These are phyloP conservation scores for Flaveria linearis DNA, from an alignment of 129 eudicot species.

Conservation along the genomic window DNA sequence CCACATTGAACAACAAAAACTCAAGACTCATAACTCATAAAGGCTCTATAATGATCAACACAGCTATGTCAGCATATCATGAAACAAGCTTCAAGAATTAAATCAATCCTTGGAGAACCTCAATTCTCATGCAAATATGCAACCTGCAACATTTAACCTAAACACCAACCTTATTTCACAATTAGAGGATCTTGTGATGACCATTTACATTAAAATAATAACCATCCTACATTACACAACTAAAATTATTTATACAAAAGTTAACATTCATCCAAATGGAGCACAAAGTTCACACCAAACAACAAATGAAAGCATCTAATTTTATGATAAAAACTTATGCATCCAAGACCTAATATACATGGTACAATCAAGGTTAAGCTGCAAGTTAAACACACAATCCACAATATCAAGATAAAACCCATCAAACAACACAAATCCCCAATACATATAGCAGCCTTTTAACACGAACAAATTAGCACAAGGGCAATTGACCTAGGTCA, in stretches of 20 bases:
- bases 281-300: neutral
- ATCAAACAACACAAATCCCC: constrained; percentile 24
- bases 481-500: constrained; percentile 6
- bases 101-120: neutral
- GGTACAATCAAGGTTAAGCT: constrained; percentile 8
- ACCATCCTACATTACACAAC: too few relatives aligned
- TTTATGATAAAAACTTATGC: neutral
- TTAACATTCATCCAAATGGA: neutral
- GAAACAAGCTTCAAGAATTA: neutral
- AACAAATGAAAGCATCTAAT: neutral
- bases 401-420: neutral
- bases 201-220: neutral
- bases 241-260: too few relatives aligned
- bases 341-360: neutral
- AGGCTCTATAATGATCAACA: neutral
- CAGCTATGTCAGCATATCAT: neutral
- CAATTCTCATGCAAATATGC: neutral
- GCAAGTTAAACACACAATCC: constrained; percentile 6
- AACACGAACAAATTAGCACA: neutral
- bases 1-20: neutral
- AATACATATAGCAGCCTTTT: neutral
- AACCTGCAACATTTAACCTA: neutral
- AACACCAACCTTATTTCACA: neutral
- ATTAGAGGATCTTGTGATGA: neutral
- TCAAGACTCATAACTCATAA: neutral